Percentiles rank a stretch among this genome's conserved stretches.
These are phyloP conservation scores for Escovopsis sp. DNA, from an alignment of 2,329 filamentous ascomycete species.

Conservation along the genomic window DNA sequence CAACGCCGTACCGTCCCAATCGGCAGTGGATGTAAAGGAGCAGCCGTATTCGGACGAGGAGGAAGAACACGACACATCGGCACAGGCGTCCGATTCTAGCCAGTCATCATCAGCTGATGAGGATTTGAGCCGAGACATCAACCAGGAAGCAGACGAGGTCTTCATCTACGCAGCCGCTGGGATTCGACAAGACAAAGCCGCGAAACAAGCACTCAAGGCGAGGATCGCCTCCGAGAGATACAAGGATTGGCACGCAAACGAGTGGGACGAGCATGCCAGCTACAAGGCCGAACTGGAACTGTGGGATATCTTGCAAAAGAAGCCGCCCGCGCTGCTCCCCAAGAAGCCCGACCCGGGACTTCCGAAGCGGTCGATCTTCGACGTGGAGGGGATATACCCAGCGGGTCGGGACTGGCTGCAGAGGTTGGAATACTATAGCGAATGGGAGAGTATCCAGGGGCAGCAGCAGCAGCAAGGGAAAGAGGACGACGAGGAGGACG, in stretches of 20 bases:
- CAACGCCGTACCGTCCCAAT: neutral
- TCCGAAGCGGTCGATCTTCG: slow-evolving; percentile 14
- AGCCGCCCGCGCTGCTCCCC: slow-evolving; percentile 20
- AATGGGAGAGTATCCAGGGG: slow-evolving; percentile 26
- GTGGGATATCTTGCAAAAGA: slow-evolving; percentile 29
- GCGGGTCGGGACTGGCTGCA: slow-evolving; percentile 25
- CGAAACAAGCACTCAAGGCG: slow-evolving; percentile 20
- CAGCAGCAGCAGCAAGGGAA: neutral
- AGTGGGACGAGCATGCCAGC: slow-evolving; percentile 24
- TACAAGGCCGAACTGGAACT: slow-evolving; percentile 28
- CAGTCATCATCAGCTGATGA: slow-evolving; percentile 5
- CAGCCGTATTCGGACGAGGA: slow-evolving; percentile 3
- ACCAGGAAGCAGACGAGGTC: slow-evolving; percentile 27
- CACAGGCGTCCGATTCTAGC: slow-evolving; percentile 6
- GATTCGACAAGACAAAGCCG: slow-evolving; percentile 22
- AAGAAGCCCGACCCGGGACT: slow-evolving; percentile 17
- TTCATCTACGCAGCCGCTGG: slow-evolving; percentile 26
- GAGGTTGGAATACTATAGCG: slow-evolving; percentile 20
- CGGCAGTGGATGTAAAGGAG: neutral
- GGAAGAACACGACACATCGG: slow-evolving; percentile 8
- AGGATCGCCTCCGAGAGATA: slow-evolving; percentile 26
- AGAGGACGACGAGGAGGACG: neutral
- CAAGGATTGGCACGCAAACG: slow-evolving; percentile 30
- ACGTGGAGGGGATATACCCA: slow-evolving; percentile 23
- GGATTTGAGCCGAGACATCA: slow-evolving; percentile 18